These are phyloP conservation scores for Heterobasidion occidentale DNA, from an alignment of 1,284 basidiomycete species.

Conservation along the genomic window DNA sequence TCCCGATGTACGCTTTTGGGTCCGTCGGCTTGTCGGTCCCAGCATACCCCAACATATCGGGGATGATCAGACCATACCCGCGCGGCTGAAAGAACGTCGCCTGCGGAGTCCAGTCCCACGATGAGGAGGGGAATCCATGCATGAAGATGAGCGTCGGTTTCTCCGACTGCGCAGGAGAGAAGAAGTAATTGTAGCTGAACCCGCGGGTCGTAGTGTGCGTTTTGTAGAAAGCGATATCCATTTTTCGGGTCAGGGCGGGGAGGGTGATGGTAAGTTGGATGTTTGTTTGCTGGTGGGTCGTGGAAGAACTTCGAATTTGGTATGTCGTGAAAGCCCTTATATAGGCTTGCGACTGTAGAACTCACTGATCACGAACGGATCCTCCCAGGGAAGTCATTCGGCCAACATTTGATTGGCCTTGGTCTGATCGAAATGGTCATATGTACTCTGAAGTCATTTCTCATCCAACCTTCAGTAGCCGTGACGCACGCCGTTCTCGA, in stretches of 20 bases:
- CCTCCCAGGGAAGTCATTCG: too few species aligned
- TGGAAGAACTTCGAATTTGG: too few species aligned
- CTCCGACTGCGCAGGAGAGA: conserved; percentile 13
- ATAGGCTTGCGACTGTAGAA: too few species aligned
- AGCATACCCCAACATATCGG: conserved; percentile 48
- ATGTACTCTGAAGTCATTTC: too few species aligned
- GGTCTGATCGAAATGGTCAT: too few species aligned
- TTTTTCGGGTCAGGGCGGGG: background rate
- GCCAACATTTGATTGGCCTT: too few species aligned
- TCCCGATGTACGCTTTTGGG: conserved; percentile 28
- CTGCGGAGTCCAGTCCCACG: conserved; percentile 38
- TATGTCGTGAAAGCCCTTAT: too few species aligned
- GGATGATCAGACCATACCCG: conserved; percentile 43
- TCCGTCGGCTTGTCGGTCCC: conserved; percentile 40
- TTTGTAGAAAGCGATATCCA: background rate
- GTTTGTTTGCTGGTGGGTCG: too few species aligned
- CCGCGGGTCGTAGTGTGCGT: conserved; percentile 24
- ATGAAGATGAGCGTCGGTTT: conserved; percentile 35
- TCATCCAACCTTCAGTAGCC: too few species aligned
- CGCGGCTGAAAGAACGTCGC: conserved; percentile 32
- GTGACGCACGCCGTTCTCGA: too few species aligned
- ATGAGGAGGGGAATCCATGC: conserved; percentile 41
- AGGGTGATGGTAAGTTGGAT: too few species aligned
- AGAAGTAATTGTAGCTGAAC: conserved; percentile 29
- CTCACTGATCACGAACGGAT: too few species aligned